Evolutionary conservation across 257 asterid species (phyloP).

Genomic region (Echites panduratus): DNA sequence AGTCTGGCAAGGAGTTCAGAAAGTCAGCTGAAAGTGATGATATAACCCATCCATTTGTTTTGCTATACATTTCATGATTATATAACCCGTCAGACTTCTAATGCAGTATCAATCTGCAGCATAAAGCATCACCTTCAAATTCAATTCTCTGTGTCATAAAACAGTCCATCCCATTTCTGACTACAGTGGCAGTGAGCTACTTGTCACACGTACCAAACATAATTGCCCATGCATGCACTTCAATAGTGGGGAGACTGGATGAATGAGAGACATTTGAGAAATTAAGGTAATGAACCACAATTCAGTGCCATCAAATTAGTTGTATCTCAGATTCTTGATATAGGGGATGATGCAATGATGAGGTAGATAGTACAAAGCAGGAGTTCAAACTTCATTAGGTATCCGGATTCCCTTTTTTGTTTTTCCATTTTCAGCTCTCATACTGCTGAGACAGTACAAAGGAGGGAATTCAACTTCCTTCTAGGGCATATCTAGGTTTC

Average conservation of each 20-base stretch:
- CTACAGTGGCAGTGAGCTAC: background rate
- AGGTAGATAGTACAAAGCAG: background rate
- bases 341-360: background rate
- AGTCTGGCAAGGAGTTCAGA: background rate
- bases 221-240: background rate
- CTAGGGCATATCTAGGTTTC: constrained; percentile 4
- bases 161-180: background rate
- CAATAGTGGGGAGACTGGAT: background rate
- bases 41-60: background rate
- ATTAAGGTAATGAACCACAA: background rate
- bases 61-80: background rate
- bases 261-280: background rate
- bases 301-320: background rate
- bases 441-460: background rate
- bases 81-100: background rate
- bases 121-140: background rate
- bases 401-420: too few species aligned
- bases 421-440: too few species aligned
- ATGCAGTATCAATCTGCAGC: background rate
- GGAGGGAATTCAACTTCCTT: background rate
- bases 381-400: too few species aligned
- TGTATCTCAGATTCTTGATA: background rate
- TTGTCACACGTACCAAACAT: background rate
- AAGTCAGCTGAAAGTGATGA: background rate
- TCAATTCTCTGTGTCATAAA: background rate